phyloP scores from a whole-genome alignment of 257 asterid species.

The Anisodus tanguticus region DNA sequence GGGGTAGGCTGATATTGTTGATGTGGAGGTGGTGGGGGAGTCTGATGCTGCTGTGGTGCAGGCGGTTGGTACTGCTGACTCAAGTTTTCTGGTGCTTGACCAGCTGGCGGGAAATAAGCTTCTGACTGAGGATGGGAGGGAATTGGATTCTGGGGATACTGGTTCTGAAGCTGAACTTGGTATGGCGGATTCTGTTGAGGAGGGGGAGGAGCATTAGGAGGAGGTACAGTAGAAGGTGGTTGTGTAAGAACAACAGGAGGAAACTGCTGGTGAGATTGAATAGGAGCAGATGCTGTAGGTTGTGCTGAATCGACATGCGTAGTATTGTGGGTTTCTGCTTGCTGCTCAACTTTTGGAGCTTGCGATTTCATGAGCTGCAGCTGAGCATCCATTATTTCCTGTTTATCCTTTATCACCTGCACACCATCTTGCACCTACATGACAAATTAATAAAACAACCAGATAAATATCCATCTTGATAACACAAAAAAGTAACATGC shows the following conservation, averaged over 20 bases:
- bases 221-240: constrained; percentile 51
- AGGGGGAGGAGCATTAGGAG: constrained; percentile 58
- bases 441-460: constrained; percentile 32
- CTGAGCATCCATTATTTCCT: constrained; percentile 75
- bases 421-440: constrained; percentile 82
- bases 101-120: constrained; percentile 62
- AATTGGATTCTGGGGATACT: constrained; percentile 56
- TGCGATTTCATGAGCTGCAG: constrained; percentile 69
- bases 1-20: constrained; percentile 58
- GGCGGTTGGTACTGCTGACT: constrained; percentile 65
- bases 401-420: constrained; percentile 71
- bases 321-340: constrained; percentile 50
- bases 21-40: constrained; percentile 39
- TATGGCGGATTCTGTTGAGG: constrained; percentile 59
- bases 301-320: constrained; percentile 51
- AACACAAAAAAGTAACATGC: neutral
- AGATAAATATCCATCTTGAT: neutral
- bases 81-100: constrained; percentile 59
- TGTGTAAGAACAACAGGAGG: constrained; percentile 49
- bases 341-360: constrained; percentile 57
- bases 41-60: constrained; percentile 49
- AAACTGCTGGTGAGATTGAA: constrained; percentile 58
- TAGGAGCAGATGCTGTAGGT: constrained; percentile 48
- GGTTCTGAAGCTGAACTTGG: constrained; percentile 63
- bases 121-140: constrained; percentile 63